Conservation (phyloP, 768 basidiomycete species). For the Porpolomopsis calyptriformis region DNA sequence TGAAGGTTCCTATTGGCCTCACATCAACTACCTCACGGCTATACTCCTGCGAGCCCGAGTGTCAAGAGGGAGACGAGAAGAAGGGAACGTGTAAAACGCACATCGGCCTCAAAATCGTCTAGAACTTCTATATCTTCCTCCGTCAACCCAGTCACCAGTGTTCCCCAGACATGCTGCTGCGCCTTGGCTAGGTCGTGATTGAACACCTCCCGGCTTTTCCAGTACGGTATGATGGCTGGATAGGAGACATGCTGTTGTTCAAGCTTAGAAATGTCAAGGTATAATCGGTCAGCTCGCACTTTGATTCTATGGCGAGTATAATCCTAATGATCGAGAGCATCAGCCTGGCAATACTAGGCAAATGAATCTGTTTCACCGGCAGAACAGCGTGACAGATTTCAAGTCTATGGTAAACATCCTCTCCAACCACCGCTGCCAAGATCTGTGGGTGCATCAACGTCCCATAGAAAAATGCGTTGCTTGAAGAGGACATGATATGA, state of each 20-base stretch:
- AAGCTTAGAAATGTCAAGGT: not conserved
- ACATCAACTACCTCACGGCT: conserved; percentile 41
- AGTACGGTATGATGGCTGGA: conserved; percentile 66
- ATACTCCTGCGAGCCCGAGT: conserved; percentile 55
- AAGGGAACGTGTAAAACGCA: conserved; percentile 21
- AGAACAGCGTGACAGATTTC: conserved; percentile 66
- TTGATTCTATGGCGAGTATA: conserved; percentile 76
- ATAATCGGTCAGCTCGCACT: conserved; percentile 25
- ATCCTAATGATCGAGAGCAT: conserved; percentile 31
- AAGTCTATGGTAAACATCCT: conserved; percentile 51
- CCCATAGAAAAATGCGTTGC: conserved; percentile 73
- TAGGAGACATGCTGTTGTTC: conserved; percentile 34
- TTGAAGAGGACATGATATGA: too few relatives aligned
- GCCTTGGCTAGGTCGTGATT: conserved; percentile 41
- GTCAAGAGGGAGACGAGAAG: not conserved
- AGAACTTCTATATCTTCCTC: conserved; percentile 51
- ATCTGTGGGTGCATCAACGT: conserved; percentile 85
- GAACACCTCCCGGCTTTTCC: conserved; percentile 37
- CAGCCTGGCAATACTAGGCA: conserved; percentile 3
- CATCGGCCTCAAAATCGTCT: conserved; percentile 77
- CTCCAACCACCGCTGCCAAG: conserved; percentile 58
- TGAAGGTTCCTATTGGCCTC: conserved; percentile 40
- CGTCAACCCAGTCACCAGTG: conserved; percentile 65
- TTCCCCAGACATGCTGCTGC: conserved; percentile 68
- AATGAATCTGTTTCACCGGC: conserved; percentile 34